phyloP scores from a whole-genome alignment of 2,329 filamentous ascomycete genomes.

The Penicillium rolfsii region DNA sequence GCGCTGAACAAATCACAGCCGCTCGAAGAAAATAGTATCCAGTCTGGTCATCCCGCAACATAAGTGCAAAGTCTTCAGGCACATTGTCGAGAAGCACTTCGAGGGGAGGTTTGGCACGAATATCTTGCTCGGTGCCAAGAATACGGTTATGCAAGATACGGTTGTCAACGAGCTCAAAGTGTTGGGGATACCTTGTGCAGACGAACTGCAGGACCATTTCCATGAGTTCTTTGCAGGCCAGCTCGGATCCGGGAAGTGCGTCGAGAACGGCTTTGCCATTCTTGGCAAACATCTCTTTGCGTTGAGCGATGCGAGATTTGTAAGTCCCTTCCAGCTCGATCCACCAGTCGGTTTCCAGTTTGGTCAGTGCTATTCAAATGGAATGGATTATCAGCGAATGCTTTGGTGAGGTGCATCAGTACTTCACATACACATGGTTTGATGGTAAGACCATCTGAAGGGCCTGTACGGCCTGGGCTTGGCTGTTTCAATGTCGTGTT shows the following conservation, averaged over 20 bases:
- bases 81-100: slow-evolving; percentile 74
- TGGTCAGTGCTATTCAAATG: slow-evolving; percentile 65
- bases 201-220: slow-evolving; percentile 82
- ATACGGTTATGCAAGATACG: slow-evolving; percentile 70
- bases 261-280: slow-evolving; percentile 69
- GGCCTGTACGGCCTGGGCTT: slow-evolving; percentile 76
- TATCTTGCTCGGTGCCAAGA: slow-evolving; percentile 62
- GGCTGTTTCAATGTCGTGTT: slow-evolving; percentile 71
- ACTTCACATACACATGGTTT: slow-evolving; percentile 78
- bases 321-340: slow-evolving; percentile 83
- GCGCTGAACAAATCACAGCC: slow-evolving; percentile 74
- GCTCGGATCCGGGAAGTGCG: slow-evolving; percentile 71
- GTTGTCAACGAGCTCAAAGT: slow-evolving; percentile 64
- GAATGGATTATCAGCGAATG: neutral
- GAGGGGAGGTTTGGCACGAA: slow-evolving; percentile 67
- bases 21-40: slow-evolving; percentile 76
- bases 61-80: slow-evolving; percentile 82
- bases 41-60: slow-evolving; percentile 69
- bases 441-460: slow-evolving; percentile 82
- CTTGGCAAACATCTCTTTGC: slow-evolving; percentile 65
- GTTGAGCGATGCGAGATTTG: slow-evolving; percentile 66
- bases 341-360: slow-evolving; percentile 83
- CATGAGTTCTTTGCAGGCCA: slow-evolving; percentile 84
- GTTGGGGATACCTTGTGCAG: slow-evolving; percentile 74
- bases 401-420: neutral